These are phyloP conservation scores for Ilyonectria robusta DNA, from an alignment of 2,329 filamentous ascomycete genomes.

Conservation along the genomic window DNA sequence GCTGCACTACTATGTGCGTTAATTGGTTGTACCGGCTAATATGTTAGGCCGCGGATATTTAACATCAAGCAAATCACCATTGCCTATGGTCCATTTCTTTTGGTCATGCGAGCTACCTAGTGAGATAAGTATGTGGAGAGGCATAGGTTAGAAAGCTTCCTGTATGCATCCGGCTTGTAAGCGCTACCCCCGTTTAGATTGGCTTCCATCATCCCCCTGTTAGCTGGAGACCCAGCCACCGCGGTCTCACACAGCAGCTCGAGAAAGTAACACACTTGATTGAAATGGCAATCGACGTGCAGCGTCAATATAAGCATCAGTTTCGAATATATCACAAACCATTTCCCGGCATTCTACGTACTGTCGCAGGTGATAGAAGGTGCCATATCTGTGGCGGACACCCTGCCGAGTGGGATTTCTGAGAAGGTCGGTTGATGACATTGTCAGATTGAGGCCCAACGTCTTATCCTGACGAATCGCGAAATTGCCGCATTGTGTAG, in stretches of 20 bases:
- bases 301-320: background rate
- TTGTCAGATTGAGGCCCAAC: background rate
- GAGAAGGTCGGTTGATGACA: background rate
- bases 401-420: background rate
- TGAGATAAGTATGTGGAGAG: background rate
- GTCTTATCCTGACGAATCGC: conserved; percentile 1
- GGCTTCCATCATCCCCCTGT: background rate
- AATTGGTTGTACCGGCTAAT: background rate
- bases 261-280: background rate
- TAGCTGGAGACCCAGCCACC: background rate
- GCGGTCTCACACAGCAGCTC: background rate
- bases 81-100: background rate
- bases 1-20: background rate
- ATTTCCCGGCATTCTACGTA: background rate
- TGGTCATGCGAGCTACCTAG: background rate
- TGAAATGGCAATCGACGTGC: background rate
- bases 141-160: background rate
- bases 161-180: background rate
- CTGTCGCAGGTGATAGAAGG: background rate
- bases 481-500: conserved; percentile 2
- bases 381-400: background rate
- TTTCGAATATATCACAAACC: background rate
- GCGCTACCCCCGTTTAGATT: background rate
- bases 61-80: background rate
- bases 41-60: background rate